Evolutionary conservation across 257 asterid genomes (phyloP), one percentile per base, ranked within the genome.

Genomic region (Agastache rugosa): DNA sequence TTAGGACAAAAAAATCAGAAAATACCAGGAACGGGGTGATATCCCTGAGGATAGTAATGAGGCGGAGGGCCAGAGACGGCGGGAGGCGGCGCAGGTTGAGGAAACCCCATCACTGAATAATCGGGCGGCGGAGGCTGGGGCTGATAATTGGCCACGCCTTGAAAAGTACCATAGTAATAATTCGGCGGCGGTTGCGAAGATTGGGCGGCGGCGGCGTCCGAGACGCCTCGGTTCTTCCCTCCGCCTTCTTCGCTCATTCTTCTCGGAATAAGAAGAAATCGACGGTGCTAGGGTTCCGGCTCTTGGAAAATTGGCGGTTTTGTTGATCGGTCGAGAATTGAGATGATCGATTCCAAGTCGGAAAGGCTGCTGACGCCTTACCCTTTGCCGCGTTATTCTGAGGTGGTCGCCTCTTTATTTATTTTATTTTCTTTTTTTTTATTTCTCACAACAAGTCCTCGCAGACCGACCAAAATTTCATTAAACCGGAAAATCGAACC

Each of bases 101-200:
- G 98, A 70, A 90, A 77, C 64, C 98, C 98, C 17, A 88, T 56
- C 68, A 86, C 92, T 51, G 83, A 83, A 25, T 87, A 90, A 68
- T 90, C 35, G 67, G 84, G 80, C 35, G 91, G 87, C 64, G 89
- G 81, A 27, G 84, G 80, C 7, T 81, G 84, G 42, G 81, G 91
- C 15, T 77, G 92, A 76, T 91, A 85, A 77, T 87, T 92, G 6
- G 93, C 95, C 56, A 93, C 97, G 29, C 98, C 98, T 84, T 93
- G 96, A 69, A 93, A 93, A 34, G 98, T 89, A 2, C 98, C 98
- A 72, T 91, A 91, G 70, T 87, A 85, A 73, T 85, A 77, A 59
- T 82, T 84, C 34, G 62, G 79, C 61, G 89, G 84, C 63, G 82
- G 82, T 19, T 67, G 83, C 71, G 82, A 74, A 37, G 80, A 65